phyloP scores from a whole-genome alignment of 106 monocot genomes.

The Dendrobium huoshanense region DNA sequence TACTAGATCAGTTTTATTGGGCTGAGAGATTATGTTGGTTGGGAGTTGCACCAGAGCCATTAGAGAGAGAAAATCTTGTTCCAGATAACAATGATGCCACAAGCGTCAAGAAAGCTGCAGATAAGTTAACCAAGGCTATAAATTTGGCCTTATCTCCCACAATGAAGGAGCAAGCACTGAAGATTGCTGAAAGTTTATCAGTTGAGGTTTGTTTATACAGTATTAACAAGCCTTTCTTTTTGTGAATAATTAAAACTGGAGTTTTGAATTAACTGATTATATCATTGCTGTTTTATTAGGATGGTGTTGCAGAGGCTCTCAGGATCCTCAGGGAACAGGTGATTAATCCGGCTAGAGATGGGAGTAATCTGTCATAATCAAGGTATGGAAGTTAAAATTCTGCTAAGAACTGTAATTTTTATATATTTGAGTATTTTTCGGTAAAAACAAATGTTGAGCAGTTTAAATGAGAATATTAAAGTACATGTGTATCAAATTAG shows the following conservation, averaged over 20 bases:
- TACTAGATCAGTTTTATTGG: conserved; percentile 97
- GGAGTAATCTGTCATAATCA: not conserved
- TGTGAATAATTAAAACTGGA: not conserved
- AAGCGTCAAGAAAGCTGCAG: conserved; percentile 37
- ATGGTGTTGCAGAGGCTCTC: conserved; percentile 65
- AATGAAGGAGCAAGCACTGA: conserved; percentile 49
- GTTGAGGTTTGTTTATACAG: conserved; percentile 36
- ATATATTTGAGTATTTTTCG: no score
- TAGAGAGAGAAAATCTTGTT: conserved; percentile 46
- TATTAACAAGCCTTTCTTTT: no score
- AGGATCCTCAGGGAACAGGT: conserved; percentile 54
- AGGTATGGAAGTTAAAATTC: not conserved
- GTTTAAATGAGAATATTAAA: no score
- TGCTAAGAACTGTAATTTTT: no score
- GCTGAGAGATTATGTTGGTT: conserved; percentile 88
- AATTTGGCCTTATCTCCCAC: conserved; percentile 40
- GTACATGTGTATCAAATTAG: no score
- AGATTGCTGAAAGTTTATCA: conserved; percentile 48
- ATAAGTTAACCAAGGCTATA: conserved; percentile 41
- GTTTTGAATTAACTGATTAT: not conserved
- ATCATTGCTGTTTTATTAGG: conserved; percentile 7
- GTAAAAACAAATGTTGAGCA: no score
- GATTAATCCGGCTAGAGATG: conserved; percentile 6
- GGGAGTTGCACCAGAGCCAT: conserved; percentile 68
- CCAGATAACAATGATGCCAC: conserved; percentile 43